These are phyloP conservation scores for Leishmania arabica DNA, from an alignment of 208 protist genomes.

Conservation along the genomic window DNA sequence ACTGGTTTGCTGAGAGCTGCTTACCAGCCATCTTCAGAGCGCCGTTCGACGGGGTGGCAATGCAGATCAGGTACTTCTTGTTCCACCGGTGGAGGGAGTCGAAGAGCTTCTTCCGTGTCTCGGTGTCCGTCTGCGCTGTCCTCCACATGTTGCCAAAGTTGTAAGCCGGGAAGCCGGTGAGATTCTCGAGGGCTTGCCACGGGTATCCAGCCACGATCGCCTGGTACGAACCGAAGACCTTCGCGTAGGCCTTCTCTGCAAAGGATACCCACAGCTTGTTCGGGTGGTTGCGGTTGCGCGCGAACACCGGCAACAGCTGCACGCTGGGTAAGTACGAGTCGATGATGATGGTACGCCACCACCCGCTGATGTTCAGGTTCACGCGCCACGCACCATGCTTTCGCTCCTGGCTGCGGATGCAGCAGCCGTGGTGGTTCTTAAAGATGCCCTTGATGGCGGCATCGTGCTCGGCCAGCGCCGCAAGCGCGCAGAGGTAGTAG, in stretches of 20 bases:
- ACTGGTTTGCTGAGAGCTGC: constrained; percentile 18
- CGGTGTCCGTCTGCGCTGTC: constrained; percentile 36
- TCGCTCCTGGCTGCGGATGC: constrained; percentile 41
- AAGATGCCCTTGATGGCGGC: constrained; percentile 49
- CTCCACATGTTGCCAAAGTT: constrained; percentile 53
- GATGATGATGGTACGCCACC: constrained; percentile 70
- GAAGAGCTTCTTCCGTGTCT: constrained; percentile 43
- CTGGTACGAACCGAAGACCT: constrained; percentile 77
- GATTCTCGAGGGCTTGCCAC: constrained; percentile 63
- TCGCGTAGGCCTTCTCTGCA: constrained; percentile 88
- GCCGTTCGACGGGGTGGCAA: constrained; percentile 49
- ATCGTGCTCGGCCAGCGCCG: constrained; percentile 47
- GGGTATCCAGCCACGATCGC: constrained; percentile 63
- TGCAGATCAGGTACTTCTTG: constrained; percentile 58
- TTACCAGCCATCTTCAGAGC: constrained; percentile 37
- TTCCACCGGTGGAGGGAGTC: constrained; percentile 43
- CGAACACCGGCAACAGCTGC: constrained; percentile 48
- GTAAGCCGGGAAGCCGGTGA: constrained; percentile 62
- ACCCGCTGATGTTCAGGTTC: constrained; percentile 60
- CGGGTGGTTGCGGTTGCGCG: constrained; percentile 47
- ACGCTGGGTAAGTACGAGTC: constrained; percentile 68
- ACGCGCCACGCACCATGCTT: constrained; percentile 58
- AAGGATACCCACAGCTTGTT: constrained; percentile 78
- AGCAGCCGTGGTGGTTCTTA: constrained; percentile 42
- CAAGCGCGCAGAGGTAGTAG: constrained; percentile 64